Percentiles rank a stretch among this genome's conserved stretches.
Conservation (phyloP, 2,329 filamentous ascomycete genomes). For the Fusarium domesticum region DNA sequence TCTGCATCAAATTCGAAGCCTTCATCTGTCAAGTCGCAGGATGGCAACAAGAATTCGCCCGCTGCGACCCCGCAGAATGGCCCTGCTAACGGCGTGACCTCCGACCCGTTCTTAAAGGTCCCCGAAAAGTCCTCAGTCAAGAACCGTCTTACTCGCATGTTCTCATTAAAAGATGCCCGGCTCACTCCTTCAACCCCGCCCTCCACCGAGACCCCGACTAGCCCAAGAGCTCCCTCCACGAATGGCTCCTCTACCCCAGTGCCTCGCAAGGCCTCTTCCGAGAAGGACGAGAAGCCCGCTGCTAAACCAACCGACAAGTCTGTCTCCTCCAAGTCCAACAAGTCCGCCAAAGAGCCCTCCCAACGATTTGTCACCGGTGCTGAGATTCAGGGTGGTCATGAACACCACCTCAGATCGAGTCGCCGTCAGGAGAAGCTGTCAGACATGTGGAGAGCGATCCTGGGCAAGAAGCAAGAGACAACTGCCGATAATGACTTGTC, state of each 20-base stretch:
- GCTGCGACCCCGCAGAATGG: conserved; percentile 41
- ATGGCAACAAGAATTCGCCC: conserved; percentile 42
- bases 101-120: conserved; percentile 24
- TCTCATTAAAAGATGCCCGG: conserved; percentile 55
- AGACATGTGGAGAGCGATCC: conserved; percentile 83
- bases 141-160: conserved; percentile 63
- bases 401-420: conserved; percentile 84
- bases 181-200: conserved; percentile 34
- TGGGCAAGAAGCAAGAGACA: conserved; percentile 79
- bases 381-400: conserved; percentile 66
- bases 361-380: conserved; percentile 52
- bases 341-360: conserved; percentile 36
- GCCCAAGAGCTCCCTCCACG: conserved; percentile 37
- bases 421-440: conserved; percentile 92
- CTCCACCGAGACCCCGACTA: conserved; percentile 34
- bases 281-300: conserved; percentile 33
- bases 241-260: conserved; percentile 37
- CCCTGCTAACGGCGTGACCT: conserved; percentile 26
- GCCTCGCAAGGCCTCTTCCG: conserved; percentile 44
- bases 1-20: conserved; percentile 48
- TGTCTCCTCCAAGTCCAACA: conserved; percentile 29
- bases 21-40: conserved; percentile 49
- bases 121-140: conserved; percentile 60
- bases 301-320: conserved; percentile 29
- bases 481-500: conserved; percentile 77